A percentile compares a stretch with the other conserved stretches of the same genome.
Conservation (phyloP, 495 filamentous ascomycete species). For the Podospora comata region DNA sequence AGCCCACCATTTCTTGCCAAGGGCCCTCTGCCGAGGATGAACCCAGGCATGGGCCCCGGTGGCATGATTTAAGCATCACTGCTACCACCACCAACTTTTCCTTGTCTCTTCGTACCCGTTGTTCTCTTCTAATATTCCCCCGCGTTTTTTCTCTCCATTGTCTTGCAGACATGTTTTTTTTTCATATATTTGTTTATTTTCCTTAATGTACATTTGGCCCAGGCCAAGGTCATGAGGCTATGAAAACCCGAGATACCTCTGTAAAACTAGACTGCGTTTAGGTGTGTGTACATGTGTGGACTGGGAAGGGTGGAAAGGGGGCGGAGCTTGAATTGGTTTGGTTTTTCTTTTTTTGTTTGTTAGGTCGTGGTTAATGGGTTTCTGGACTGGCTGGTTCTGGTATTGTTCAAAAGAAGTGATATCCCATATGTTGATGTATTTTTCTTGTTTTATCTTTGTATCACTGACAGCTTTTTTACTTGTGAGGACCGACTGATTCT, state of each 20-base stretch:
- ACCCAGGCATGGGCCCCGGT: constrained; percentile 36
- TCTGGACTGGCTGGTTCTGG: constrained; percentile 10
- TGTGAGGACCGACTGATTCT: not conserved
- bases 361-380: not conserved
- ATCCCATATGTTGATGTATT: constrained; percentile 1
- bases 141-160: not conserved
- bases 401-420: constrained; percentile 10
- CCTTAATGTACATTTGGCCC: constrained; percentile 6
- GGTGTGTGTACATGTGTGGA: constrained; percentile 1
- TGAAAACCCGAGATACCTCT: constrained; percentile 36
- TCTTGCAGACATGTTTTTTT: constrained; percentile 18
- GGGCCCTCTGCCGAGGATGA: constrained; percentile 27
- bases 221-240: constrained; percentile 24
- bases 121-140: constrained; percentile 14
- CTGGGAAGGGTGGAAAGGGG: not conserved
- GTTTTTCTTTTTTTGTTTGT: constrained; percentile 4
- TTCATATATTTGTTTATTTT: constrained; percentile 16
- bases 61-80: constrained; percentile 44
- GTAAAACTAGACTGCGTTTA: constrained; percentile 10
- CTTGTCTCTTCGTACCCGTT: not conserved
- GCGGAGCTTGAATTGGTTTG: not conserved
- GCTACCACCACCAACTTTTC: not conserved
- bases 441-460: not conserved
- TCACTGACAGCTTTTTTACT: not conserved
- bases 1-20: constrained; percentile 31